These are phyloP conservation scores for Calamus simplicifolius DNA, from an alignment of 176 grass and related monocot genomes.

Conservation along the genomic window DNA sequence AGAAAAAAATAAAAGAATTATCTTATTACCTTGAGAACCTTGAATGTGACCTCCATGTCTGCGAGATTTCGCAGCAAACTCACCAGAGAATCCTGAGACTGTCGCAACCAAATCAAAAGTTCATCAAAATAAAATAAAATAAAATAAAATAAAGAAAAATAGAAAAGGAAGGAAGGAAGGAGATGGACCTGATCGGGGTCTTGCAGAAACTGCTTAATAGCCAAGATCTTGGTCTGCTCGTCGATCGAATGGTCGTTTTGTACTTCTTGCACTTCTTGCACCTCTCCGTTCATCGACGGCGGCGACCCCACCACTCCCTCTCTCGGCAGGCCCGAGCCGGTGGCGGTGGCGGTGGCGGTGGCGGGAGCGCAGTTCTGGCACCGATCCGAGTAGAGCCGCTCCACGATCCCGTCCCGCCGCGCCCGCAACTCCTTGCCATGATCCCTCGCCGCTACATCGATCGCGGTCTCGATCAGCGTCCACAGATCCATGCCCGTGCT, in stretches of 20 bases:
- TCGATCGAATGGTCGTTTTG: not conserved
- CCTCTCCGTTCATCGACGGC: conserved; percentile 3
- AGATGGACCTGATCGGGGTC: conserved; percentile 51
- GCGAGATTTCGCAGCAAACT: conserved; percentile 54
- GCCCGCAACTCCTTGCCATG: conserved; percentile 47
- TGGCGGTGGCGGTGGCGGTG: no score
- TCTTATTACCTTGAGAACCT: conserved; percentile 52
- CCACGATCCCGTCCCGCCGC: conserved; percentile 68
- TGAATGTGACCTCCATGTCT: conserved; percentile 77
- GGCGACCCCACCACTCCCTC: not conserved
- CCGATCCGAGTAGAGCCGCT: conserved; percentile 37
- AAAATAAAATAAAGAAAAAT: not conserved
- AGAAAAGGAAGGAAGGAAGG: no score
- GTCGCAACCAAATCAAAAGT: conserved; percentile 6
- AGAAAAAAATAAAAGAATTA: no score
- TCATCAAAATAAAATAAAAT: not conserved
- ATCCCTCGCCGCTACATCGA: conserved; percentile 38
- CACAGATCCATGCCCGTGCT: conserved; percentile 55
- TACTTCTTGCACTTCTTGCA: not conserved
- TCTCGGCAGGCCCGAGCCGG: no score
- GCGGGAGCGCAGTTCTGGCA: conserved; percentile 40
- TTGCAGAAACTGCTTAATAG: conserved; percentile 68
- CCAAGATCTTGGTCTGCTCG: conserved; percentile 40
- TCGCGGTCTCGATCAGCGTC: conserved; percentile 59
- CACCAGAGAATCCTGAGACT: conserved; percentile 64